Evolutionary conservation across 768 basidiomycete genomes (phyloP), one percentile per base, ranked within the genome.

Genomic region (Mycena crocata): DNA sequence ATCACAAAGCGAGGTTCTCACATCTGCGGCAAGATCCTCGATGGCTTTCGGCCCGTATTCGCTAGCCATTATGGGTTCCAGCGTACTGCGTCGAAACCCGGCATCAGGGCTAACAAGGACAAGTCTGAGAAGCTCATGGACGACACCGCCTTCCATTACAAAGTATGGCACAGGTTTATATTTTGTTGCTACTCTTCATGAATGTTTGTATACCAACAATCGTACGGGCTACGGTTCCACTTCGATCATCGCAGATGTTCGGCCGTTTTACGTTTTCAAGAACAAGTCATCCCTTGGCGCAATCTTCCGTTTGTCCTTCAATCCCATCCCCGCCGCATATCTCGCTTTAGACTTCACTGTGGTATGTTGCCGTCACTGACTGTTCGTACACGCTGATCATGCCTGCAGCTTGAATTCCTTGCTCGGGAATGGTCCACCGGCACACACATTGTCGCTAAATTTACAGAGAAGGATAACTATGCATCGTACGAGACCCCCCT

Each of bases 1-100:
- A 62, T 62, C 28, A 46, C 42, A 2, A 54, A 45, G 51, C 61
- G 61, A 24, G 61, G 51, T 30, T 62, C 61, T 0, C 31, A 34
- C 8, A 37, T 54, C 0, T 42, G 61, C 1, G 14, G 24, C 2
- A n/a, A 62, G 34, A 37, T 62, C 23, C 7, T 62, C 24, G 17
- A 17, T 0, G 19, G 10, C 1, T 35, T 2, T 26, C 51, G 61
- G 0, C 14, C 34, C 3, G 40, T 62, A 0, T 62, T 62, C 19
- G 34, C 50, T 14, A 8, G 42, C 3, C 61, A 62, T 26, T 62
- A 54, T 54, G 40, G 40, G 5, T 40, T 63, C 45, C 30, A 48
- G 31, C 54, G 44, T 2, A 26, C 39, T 0, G 32, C 23, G 1
- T 44, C 50, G 19, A 24, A 40, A 8, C 42, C 37, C 1, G 23